Evolutionary conservation across 352 stramenopile species (phyloP), one percentile per base, ranked within the genome.

Genomic region (Phytophthora hibernalis): DNA sequence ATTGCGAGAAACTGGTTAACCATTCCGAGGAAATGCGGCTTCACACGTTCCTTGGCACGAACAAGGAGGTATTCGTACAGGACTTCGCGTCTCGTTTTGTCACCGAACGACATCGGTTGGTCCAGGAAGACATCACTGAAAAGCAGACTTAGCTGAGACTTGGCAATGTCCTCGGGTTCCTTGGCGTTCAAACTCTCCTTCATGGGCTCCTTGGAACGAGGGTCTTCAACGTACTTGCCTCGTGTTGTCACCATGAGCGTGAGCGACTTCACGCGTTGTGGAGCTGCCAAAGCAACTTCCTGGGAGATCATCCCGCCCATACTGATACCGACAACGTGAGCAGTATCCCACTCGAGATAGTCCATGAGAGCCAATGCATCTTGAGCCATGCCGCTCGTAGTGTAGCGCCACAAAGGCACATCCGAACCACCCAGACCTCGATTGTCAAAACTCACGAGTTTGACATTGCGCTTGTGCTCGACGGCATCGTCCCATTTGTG

Each of bases 221-320:
- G 61, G 22, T 80, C 77, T 49, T 71, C 61, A 2, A 49, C 31
- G 56, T 62, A 77, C 40, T 79, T 80, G 22, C 80, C 80, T 8
- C 74, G 61, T 1, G 80, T 82, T 16, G 80, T 85, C 6, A 84
- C 80, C 28, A 86, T 63, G 0, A 89, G 66, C 6, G 76, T 72
- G 12, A 89, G 68, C 49, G 80, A 89, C 10, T 65, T 61, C 0
- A 89, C 73, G 18, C 80, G 65, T 44, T 77, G 22, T 0, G 77
- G 76, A 24, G 77, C 70, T 33, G 65, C 50, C 13, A 66, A 54
- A 3, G 76, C 80, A 15, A 89, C 70, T 53, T 89, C 80, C 22
- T 72, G 52, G 1, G 78, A 76, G 64, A 89, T 89, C 80, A 89
- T 89, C 1, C 72, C 69, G n/a, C 76, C 76, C 72, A 82, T 81